phyloP scores from a whole-genome alignment of 2,329 filamentous ascomycete species.

The Phoma sp. region DNA sequence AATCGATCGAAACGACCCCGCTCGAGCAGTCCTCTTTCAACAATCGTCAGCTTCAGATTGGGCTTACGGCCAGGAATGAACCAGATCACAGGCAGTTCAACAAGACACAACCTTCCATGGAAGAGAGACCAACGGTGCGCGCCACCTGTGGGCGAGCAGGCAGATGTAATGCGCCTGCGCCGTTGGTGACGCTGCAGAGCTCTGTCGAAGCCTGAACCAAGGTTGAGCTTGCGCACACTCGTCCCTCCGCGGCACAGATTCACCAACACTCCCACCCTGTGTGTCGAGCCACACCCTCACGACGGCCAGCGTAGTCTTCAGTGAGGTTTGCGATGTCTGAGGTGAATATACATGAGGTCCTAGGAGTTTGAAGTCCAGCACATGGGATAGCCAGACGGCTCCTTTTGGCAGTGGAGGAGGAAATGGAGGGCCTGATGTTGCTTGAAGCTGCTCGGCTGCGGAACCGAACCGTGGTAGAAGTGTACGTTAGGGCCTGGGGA shows the following conservation, averaged over 20 bases:
- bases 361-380: neutral
- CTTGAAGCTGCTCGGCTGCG: slow-evolving; percentile 17
- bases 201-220: slow-evolving; percentile 7
- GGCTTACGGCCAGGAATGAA: neutral
- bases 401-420: neutral
- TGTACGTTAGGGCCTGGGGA: slow-evolving; percentile 15
- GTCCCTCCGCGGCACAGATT: neutral
- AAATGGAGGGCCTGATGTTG: slow-evolving; percentile 2
- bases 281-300: neutral
- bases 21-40: neutral
- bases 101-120: neutral
- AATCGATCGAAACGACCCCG: slow-evolving; percentile 12
- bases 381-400: neutral
- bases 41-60: slow-evolving; percentile 3
- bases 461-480: slow-evolving; percentile 29
- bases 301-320: slow-evolving; percentile 6
- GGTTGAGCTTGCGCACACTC: slow-evolving; percentile 1
- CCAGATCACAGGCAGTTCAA: slow-evolving; percentile 7
- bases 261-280: neutral
- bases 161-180: slow-evolving; percentile 8
- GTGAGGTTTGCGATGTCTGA: neutral
- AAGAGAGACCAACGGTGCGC: slow-evolving; percentile 1
- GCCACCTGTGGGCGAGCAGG: slow-evolving; percentile 6
- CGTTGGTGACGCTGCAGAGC: slow-evolving; percentile 6
- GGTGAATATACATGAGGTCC: slow-evolving; percentile 6